A percentile compares a stretch with the other conserved stretches of the same genome.
These are phyloP conservation scores for Chondrus crispus DNA, from an alignment of 23 red algal genomes.

Conservation along the genomic window DNA sequence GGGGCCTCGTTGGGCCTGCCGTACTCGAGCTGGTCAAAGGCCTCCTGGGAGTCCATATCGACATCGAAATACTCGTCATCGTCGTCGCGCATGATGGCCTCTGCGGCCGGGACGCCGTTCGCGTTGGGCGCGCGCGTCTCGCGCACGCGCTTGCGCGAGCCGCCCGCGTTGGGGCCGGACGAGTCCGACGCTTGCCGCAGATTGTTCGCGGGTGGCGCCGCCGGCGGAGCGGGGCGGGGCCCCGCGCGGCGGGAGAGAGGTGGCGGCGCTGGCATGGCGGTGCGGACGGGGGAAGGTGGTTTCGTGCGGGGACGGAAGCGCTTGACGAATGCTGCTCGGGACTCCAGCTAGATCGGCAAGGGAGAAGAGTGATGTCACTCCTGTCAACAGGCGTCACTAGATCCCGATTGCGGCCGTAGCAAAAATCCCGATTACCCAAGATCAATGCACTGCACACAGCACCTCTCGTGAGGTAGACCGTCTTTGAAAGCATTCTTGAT, in stretches of 20 bases:
- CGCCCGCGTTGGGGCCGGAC: neutral
- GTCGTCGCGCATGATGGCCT: neutral
- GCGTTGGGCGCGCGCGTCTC: neutral
- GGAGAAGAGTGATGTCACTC: too few relatives aligned
- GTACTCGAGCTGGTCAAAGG: neutral
- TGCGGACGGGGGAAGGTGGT: neutral
- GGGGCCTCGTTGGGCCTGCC: neutral
- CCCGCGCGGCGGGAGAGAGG: neutral
- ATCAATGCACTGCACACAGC: too few relatives aligned
- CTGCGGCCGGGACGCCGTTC: neutral
- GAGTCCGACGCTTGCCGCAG: too few relatives aligned
- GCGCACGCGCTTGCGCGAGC: neutral
- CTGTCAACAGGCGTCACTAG: too few relatives aligned
- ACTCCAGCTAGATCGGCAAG: too few relatives aligned
- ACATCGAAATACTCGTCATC: neutral
- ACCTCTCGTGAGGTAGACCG: too few relatives aligned
- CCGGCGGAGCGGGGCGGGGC: neutral
- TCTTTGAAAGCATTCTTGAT: too few relatives aligned
- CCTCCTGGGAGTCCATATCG: neutral
- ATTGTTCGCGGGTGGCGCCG: too few relatives aligned
- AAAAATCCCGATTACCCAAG: too few relatives aligned
- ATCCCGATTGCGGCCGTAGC: too few relatives aligned
- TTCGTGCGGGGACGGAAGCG: too few relatives aligned
- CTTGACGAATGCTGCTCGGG: too few relatives aligned
- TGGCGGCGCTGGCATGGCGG: neutral